Base-by-base conservation (phyloP, 345 rosid species). In the Punica granatum region DNA sequence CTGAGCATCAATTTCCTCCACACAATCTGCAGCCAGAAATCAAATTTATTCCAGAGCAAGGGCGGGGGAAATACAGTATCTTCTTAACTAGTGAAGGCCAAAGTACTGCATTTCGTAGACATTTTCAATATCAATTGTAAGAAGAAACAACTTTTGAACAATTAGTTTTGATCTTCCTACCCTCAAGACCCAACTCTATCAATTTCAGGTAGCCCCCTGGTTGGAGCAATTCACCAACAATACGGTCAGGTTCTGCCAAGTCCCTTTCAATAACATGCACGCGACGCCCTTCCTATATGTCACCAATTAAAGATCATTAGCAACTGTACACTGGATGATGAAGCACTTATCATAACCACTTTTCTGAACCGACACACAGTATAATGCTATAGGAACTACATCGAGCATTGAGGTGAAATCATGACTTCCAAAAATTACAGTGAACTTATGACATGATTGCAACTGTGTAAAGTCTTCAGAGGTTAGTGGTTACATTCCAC, bases 141-240 rank as follows among this genome's bases (percentile, higher is more conserved):
- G 61, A 25, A 56, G 61, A 56, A 56, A 25, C 18, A 11, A 56
- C 61, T 28, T 28, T 26, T 26, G 26, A 16, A 11, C 3, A 26
- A 63, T 36, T 13, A 39, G 37, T 21, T 63, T 15, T 63, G 48
- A 16, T n/a, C 15, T 63, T 41, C 53, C 36, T 64, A 86, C 93
- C 93, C 84, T 83, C 84, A 54, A 88, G 84, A 41, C 89, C 93
- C 75, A 88, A 72, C 74, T 88, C 94, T 10, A 88, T 76, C 70
- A 88, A 74, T 74, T 88, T 88, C 7, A 88, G 88, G 74, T 85
- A 88, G 16, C 94, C 90, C 0, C 94, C 91, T 25, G 94, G 91
- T 65, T 88, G 94, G 36, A 88, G 83, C 63, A 88, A 69, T 72
- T 88, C 94, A 7, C 94, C 94, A 66, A 86, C 94, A 60, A 88